A percentile compares a stretch with the other conserved stretches of the same genome.
These are phyloP conservation scores for Ustilago shanxiensis DNA, from an alignment of 1,284 basidiomycete species.

Conservation along the genomic window DNA sequence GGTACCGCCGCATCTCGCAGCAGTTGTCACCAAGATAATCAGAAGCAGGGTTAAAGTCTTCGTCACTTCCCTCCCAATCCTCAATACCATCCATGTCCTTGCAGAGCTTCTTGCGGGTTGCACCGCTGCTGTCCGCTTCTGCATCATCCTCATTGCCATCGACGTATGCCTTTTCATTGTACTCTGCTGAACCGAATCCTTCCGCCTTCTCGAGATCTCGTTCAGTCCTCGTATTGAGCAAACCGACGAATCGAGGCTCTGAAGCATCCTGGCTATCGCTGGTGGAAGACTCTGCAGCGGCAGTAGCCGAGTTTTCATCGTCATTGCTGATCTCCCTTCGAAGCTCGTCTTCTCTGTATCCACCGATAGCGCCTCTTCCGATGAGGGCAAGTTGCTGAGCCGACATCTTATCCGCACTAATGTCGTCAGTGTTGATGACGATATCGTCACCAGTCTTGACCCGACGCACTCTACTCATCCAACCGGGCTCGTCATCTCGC, in stretches of 20 bases:
- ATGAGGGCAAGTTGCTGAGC: constrained; percentile 61
- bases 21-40: constrained; percentile 68
- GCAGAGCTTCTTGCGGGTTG: constrained; percentile 12
- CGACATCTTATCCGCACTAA: constrained; percentile 55
- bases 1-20: constrained; percentile 58
- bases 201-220: constrained; percentile 59
- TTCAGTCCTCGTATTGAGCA: constrained; percentile 55
- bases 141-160: constrained; percentile 8
- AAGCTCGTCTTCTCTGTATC: constrained; percentile 59
- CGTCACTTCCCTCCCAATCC: constrained; percentile 56
- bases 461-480: constrained; percentile 62
- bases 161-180: constrained; percentile 26
- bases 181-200: constrained; percentile 19
- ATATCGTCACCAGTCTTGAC: constrained; percentile 57
- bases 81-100: constrained; percentile 56
- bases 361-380: constrained; percentile 61
- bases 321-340: constrained; percentile 40
- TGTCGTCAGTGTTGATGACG: constrained; percentile 48
- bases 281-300: constrained; percentile 29
- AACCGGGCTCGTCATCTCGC: constrained; percentile 60
- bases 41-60: constrained; percentile 52
- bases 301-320: constrained; percentile 22
- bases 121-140: constrained; percentile 19
- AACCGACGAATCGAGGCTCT: constrained; percentile 31
- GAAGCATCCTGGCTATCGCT: constrained; percentile 26